phyloP scores from a whole-genome alignment of 495 filamentous ascomycete genomes.

The Neurospora sp. region DNA sequence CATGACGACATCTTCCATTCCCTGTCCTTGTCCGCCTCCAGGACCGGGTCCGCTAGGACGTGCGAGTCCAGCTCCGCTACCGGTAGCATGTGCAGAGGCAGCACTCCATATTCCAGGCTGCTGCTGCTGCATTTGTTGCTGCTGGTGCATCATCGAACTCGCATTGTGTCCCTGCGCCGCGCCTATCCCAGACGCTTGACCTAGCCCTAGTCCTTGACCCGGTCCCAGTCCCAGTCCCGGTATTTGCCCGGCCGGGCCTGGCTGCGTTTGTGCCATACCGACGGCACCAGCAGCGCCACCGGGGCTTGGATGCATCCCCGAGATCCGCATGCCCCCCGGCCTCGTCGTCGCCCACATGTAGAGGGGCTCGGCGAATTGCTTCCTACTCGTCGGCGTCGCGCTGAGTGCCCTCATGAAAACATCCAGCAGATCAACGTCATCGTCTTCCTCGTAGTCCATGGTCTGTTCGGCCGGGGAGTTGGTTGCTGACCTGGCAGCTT shows the following conservation, averaged over 20 bases:
- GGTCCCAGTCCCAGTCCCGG: not conserved
- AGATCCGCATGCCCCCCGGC: slow-evolving; percentile 10
- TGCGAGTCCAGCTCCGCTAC: not conserved
- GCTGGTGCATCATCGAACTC: not conserved
- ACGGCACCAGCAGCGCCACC: not conserved
- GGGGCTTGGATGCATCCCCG: not conserved
- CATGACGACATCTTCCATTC: not conserved
- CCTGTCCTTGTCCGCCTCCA: not conserved
- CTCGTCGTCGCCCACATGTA: slow-evolving; percentile 5
- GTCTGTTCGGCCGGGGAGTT: not conserved
- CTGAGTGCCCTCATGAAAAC: slow-evolving; percentile 13
- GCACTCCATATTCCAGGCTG: not conserved
- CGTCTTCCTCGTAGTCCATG: slow-evolving; percentile 6
- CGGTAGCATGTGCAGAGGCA: not conserved
- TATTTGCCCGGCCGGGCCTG: not conserved
- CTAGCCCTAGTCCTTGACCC: not conserved
- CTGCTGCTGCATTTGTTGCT: not conserved
- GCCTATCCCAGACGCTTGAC: not conserved
- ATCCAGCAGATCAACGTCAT: slow-evolving; percentile 6
- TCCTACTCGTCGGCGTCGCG: slow-evolving; percentile 8
- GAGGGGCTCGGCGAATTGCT: slow-evolving; percentile 11
- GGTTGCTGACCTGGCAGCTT: not conserved
- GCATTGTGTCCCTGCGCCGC: not conserved
- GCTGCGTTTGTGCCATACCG: not conserved
- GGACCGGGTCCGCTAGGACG: not conserved